Percentiles rank a stretch among this genome's conserved stretches.
Evolutionary conservation across 495 filamentous ascomycete genomes (phyloP).

Genomic region (Penicillium goetzii): DNA sequence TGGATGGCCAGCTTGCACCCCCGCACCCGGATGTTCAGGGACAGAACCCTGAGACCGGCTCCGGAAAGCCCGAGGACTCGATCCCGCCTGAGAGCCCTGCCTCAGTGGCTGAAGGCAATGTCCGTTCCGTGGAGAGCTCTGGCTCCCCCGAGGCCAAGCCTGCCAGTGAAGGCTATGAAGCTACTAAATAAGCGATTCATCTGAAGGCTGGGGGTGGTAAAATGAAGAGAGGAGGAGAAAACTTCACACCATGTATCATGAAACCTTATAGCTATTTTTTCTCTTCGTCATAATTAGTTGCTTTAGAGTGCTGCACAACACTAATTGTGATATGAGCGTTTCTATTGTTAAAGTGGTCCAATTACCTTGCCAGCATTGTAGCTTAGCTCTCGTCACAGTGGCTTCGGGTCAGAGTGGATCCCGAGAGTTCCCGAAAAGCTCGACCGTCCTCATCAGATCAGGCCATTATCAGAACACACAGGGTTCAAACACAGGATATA

Average conservation of each 20-base stretch:
- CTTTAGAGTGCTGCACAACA: conserved; percentile 13
- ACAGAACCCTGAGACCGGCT: conserved; percentile 63
- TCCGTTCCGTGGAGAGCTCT: conserved; percentile 61
- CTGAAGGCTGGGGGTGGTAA: conserved; percentile 19
- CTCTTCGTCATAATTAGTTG: conserved; percentile 24
- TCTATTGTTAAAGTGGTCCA: conserved; percentile 5
- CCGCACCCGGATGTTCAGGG: conserved; percentile 86
- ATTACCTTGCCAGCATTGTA: neutral
- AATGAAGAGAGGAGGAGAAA: conserved; percentile 21
- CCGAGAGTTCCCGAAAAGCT: conserved; percentile 13
- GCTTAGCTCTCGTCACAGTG: neutral
- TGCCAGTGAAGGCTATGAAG: conserved; percentile 76
- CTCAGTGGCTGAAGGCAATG: conserved; percentile 59
- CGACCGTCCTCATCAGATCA: conserved; percentile 5
- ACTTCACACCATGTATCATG: conserved; percentile 34
- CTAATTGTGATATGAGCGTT: conserved; percentile 20
- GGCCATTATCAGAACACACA: conserved; percentile 3
- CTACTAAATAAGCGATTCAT: conserved; percentile 43
- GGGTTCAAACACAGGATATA: neutral
- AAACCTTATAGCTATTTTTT: conserved; percentile 25
- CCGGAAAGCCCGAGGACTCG: conserved; percentile 41
- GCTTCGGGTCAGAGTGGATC: conserved; percentile 10
- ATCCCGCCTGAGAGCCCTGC: conserved; percentile 47
- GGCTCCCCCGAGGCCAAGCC: conserved; percentile 66
- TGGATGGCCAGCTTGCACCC: conserved; percentile 74